Conservation (phyloP, 306 rosid species). For the Ziziphus jujuba region DNA sequence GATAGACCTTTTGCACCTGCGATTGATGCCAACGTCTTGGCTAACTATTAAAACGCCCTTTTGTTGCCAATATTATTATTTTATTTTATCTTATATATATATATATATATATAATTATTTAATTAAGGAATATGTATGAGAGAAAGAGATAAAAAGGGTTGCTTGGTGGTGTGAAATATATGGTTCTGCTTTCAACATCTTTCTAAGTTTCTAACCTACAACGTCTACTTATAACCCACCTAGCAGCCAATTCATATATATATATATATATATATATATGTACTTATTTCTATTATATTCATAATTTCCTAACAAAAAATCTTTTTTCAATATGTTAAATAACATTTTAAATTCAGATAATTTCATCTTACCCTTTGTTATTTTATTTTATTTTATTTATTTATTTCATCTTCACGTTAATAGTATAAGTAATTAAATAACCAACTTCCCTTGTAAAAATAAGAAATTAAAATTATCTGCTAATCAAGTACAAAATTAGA, state of each 20-base stretch:
- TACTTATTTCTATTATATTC: not conserved
- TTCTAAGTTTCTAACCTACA: slow-evolving; percentile 94
- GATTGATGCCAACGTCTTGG: slow-evolving; percentile 90
- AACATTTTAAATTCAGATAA: not conserved
- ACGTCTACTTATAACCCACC: slow-evolving; percentile 99
- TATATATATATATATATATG: too few species aligned
- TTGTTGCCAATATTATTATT: slow-evolving; percentile 25
- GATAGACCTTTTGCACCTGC: slow-evolving; percentile 75
- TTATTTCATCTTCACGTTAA: too few species aligned
- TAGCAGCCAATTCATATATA: slow-evolving; percentile 18
- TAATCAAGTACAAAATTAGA: too few species aligned
- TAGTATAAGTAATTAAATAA: too few species aligned
- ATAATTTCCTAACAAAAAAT: too few species aligned
- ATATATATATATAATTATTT: slow-evolving; percentile 6
- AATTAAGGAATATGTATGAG: slow-evolving; percentile 16
- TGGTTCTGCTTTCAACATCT: slow-evolving; percentile 98
- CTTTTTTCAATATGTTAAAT: not conserved
- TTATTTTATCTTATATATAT: not conserved
- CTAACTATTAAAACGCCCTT: slow-evolving; percentile 56
- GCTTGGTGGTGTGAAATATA: slow-evolving; percentile 70
- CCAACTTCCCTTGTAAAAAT: too few species aligned
- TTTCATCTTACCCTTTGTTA: too few species aligned
- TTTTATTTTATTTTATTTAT: too few species aligned
- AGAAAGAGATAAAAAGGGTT: slow-evolving; percentile 44
- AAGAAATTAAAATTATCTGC: too few species aligned